Percentiles rank a stretch among this genome's conserved stretches.
phyloP scores from a whole-genome alignment of 768 basidiomycete genomes.

The Lanmaoa rubissima region DNA sequence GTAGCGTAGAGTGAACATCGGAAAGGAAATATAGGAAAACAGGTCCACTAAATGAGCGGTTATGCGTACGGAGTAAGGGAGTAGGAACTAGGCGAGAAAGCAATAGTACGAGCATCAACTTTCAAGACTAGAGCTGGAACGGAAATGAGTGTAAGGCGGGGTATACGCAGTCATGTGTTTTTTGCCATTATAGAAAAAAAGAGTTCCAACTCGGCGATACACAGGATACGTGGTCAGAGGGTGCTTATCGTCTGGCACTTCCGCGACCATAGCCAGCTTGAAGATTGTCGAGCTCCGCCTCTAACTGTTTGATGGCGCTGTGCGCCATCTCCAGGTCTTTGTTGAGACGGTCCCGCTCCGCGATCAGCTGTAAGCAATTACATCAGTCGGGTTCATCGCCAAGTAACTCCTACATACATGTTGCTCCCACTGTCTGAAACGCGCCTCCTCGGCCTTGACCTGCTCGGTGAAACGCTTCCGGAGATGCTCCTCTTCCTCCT shows the following conservation, averaged over 20 bases:
- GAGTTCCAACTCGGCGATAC: conserved; percentile 5
- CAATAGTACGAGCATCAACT: conserved; percentile 3
- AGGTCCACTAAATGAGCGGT: conserved; percentile 28
- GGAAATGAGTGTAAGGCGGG: conserved; percentile 23
- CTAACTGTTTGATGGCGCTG: conserved; percentile 87
- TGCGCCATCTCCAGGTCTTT: conserved; percentile 95
- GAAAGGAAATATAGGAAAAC: conserved; percentile 6
- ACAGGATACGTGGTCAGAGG: background rate
- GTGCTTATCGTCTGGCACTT: conserved; percentile 32
- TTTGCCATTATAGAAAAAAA: conserved; percentile 6
- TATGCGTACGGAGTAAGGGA: conserved; percentile 1
- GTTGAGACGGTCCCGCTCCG: conserved; percentile 97
- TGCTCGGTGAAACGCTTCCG: conserved; percentile 99
- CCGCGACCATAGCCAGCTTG: conserved; percentile 84
- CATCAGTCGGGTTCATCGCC: conserved; percentile 13
- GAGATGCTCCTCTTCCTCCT: conserved; percentile 96
- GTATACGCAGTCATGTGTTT: conserved; percentile 24
- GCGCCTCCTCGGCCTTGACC: conserved; percentile 96
- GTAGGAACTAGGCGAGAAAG: background rate
- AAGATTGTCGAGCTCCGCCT: conserved; percentile 86
- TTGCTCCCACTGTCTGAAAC: conserved; percentile 99
- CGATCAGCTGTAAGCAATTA: conserved; percentile 71
- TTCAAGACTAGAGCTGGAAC: conserved; percentile 8
- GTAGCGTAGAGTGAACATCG: conserved; percentile 17
- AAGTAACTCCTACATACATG: conserved; percentile 57